A percentile compares a stretch with the other conserved stretches of the same genome.
Evolutionary conservation across 139 green algal species (phyloP).

Genomic region (Helicosporidium sp.): DNA sequence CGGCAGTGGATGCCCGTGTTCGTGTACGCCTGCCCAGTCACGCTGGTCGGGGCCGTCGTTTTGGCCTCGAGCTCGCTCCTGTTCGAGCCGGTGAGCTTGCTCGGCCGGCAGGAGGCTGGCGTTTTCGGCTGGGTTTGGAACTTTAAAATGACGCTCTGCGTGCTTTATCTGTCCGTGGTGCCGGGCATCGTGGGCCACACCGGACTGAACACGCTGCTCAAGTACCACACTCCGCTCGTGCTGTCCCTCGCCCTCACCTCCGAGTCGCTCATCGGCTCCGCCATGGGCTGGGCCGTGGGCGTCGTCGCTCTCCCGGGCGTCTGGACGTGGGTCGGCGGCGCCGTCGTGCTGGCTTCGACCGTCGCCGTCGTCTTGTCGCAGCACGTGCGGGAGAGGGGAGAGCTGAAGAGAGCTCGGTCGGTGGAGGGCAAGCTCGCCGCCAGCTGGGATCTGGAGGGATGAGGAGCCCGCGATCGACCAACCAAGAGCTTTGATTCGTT

Average conservation of each 20-base stretch:
- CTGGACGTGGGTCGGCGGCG: constrained; percentile 33
- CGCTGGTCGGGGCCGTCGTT: constrained; percentile 8
- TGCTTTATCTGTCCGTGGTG: constrained; percentile 44
- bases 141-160: constrained; percentile 5
- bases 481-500: neutral
- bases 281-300: constrained; percentile 44
- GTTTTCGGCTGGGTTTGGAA: constrained; percentile 40
- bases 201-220: constrained; percentile 20
- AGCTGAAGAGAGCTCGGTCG: neutral
- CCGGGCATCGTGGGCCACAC: constrained; percentile 51
- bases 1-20: constrained; percentile 52
- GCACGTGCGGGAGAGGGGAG: neutral
- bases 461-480: too few species aligned
- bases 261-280: constrained; percentile 51
- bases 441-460: neutral
- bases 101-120: constrained; percentile 10
- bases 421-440: neutral
- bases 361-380: constrained; percentile 17
- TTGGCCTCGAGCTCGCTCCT: constrained; percentile 10
- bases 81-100: constrained; percentile 14
- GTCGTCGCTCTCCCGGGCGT: constrained; percentile 22
- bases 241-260: constrained; percentile 51
- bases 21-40: constrained; percentile 52
- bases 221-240: constrained; percentile 33
- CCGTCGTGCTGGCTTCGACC: constrained; percentile 30